Percentiles rank a stretch among this genome's conserved stretches.
Conservation (phyloP, 495 filamentous ascomycete species). For the Patellaria atrata region DNA sequence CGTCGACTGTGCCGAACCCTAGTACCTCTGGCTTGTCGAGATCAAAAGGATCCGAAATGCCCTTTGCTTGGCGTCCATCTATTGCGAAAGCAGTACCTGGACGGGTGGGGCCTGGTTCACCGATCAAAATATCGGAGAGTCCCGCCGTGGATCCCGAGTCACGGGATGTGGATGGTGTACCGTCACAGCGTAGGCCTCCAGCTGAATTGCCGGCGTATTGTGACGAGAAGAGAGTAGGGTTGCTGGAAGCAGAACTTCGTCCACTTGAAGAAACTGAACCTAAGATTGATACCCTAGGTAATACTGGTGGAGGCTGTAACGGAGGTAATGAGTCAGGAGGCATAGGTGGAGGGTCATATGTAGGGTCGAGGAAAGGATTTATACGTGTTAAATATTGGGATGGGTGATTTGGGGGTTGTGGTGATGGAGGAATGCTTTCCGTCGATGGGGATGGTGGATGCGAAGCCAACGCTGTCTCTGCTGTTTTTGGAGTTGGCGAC, state of each 20-base stretch:
- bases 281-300: too few relatives aligned
- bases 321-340: constrained; percentile 10
- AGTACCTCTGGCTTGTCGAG: constrained; percentile 17
- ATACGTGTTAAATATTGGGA: constrained; percentile 7
- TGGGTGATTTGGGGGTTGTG: constrained; percentile 9
- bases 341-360: constrained; percentile 10
- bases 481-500: constrained; percentile 12
- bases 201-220: too few relatives aligned
- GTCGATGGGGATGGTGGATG: too few relatives aligned
- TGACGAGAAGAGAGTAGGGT: too few relatives aligned
- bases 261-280: too few relatives aligned
- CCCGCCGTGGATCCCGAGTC: too few relatives aligned
- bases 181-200: too few relatives aligned
- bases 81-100: constrained; percentile 5
- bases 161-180: too few relatives aligned
- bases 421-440: constrained; percentile 11
- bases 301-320: constrained; percentile 5
- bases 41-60: constrained; percentile 21
- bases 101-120: constrained; percentile 16
- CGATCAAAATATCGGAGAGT: constrained; percentile 13
- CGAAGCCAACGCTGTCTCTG: constrained; percentile 12
- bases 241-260: too few relatives aligned
- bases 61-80: constrained; percentile 10
- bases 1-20: constrained; percentile 11
- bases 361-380: constrained; percentile 13